Base-by-base conservation (phyloP, 805 yeast genomes). In the Teunomyces stri region DNA sequence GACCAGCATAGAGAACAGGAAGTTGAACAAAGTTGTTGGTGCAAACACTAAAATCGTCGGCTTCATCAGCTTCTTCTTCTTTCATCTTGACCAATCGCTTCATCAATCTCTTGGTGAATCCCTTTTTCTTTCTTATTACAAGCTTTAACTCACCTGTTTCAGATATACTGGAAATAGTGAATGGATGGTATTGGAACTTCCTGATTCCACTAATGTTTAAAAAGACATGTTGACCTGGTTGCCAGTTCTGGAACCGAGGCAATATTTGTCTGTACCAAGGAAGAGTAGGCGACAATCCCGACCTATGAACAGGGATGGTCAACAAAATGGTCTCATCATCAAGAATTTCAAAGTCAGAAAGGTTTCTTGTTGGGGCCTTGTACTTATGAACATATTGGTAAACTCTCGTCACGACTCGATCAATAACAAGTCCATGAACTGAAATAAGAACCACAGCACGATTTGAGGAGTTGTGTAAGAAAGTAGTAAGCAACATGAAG, bases 221-320 rank as follows among this genome's bases (percentile, higher is more conserved):
- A 33, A 61, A 64, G 10, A 75, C 65, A 53, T 76, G 78, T 54
- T 74, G 79, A 3, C 81, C 81, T 0, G 80, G 69, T 44, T 64
- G 64, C 81, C 81, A 76, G 13, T 62, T 61, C 16, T 72, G 65
- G 16, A 65, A 51, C n/a, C 64, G 60, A 3, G 78, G 78, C 22
- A 68, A 55, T 27, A 65, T 52, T 4, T 34, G 38, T 45, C 53
- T 49, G 49, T 58, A 66, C 69, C 74, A 69, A 6, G 40, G 40
- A n/a, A 37, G 30, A 48, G 54, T 10, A 53, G 31, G 55, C 53
- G 22, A 46, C 42, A 3, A 54, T 47, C 37, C 37, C 12, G 56
- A 51, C 3, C 59, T 45, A 3, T 55, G 57, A n/a, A 69, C 49
- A 0, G 76, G 74, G n/a, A 75, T 60, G 1, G 68, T 60, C 3